Evolutionary conservation across 1,139 yeast species (phyloP).

Genomic region (Yamadazyma atmosphaerica): DNA sequence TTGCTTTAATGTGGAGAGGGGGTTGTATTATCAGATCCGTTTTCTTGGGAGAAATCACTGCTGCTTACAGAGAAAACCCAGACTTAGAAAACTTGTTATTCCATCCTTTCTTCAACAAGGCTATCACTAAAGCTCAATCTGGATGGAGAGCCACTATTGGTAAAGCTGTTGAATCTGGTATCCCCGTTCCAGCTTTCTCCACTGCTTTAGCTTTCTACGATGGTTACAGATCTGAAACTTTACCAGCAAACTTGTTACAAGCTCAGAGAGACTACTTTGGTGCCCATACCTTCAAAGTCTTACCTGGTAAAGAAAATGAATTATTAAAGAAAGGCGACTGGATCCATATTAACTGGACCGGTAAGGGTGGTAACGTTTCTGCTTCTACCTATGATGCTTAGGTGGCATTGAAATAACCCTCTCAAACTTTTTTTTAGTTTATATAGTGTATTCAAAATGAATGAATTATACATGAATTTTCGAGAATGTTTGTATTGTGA

Average conservation of each 20-base stretch:
- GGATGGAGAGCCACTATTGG: constrained; percentile 94
- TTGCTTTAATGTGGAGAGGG: constrained; percentile 99
- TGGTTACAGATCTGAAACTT: constrained; percentile 93
- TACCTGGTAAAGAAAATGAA: constrained; percentile 80
- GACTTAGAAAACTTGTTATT: constrained; percentile 92
- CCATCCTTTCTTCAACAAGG: constrained; percentile 91
- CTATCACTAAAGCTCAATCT: constrained; percentile 88
- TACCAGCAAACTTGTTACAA: constrained; percentile 97
- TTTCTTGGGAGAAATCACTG: constrained; percentile 94
- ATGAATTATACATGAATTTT: not conserved
- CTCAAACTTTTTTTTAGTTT: not conserved
- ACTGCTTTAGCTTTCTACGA: constrained; percentile 98
- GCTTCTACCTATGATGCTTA: constrained; percentile 94
- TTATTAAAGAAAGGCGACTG: constrained; percentile 75
- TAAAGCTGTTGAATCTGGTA: constrained; percentile 78
- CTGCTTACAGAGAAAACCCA: constrained; percentile 93
- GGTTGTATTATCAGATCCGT: constrained; percentile 99
- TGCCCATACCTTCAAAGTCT: constrained; percentile 97
- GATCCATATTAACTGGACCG: constrained; percentile 99
- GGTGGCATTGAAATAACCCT: constrained; percentile 12
- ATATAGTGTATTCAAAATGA: constrained; percentile 1
- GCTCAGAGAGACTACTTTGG: constrained; percentile 99
- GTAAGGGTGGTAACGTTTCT: constrained; percentile 96
- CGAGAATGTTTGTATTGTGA: too few species aligned
- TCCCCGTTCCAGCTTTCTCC: constrained; percentile 97